Base-by-base conservation (phyloP, 495 filamentous ascomycete genomes). In the Talaromyces liani region DNA sequence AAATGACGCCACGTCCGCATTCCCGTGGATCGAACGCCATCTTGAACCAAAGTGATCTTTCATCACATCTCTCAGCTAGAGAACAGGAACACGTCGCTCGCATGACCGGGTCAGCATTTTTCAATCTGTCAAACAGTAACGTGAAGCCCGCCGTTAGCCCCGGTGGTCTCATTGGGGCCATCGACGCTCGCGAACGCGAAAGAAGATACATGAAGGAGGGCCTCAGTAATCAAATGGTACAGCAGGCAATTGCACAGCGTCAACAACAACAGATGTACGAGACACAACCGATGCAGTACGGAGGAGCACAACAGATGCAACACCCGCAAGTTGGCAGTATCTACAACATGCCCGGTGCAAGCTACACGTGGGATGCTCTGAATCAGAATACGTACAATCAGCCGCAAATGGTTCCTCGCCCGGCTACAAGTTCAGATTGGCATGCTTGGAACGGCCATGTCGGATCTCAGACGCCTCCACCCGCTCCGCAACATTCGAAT, bases 1-100 rank as follows among this genome's bases (percentile, higher is more conserved):
- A 91, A 55, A 64, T 74, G 29, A 79, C 75, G 25, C 67, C 76
- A 5, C 77, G 84, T 2, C 84, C 83, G 12, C 76, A 72, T 22
- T 85, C 84, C 39, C 78, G 84, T 24, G 77, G 75, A 25, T 74
- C 80, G 49, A 73, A 67, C 53, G 73, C 67, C 54, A 67, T 81
- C 68, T 72, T 81, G 41, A 75, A 74, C 61, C 69, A 75, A 56
- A 76, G 71, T 54, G 87, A 91, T 62, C 65, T 84, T 33, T 82
- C 85, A n/a, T 80, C 79, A 2, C 84, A 88, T 62, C 83, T 97
- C 20, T 93, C 92, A 16, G 93, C 93, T n/a, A 88, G 90, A 7
- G 93, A 98, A 72, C 93, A 96, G 69, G 91, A 96, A 71, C 89
- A 96, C 69, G 87, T 98, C 31, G 90, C 93, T n/a, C 85, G 91